Evolutionary conservation across 2,329 filamentous ascomycete species (phyloP).

Genomic region (Aquanectria penicillioides): DNA sequence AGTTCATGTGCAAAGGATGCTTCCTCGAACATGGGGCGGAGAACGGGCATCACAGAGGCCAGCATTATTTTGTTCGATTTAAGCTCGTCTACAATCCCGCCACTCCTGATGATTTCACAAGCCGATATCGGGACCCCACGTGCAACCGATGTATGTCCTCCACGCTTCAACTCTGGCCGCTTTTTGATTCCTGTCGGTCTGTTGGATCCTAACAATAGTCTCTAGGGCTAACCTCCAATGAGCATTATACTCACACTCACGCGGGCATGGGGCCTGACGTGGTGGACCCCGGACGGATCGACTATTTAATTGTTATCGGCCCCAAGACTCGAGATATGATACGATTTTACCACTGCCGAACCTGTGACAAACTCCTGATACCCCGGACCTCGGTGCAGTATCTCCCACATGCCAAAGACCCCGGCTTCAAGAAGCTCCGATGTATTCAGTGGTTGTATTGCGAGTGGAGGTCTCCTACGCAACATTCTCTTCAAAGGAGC

Average conservation of each 20-base stretch:
- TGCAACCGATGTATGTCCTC: not conserved
- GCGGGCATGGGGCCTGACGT: not conserved
- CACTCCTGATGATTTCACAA: not conserved
- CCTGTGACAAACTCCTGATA: not conserved
- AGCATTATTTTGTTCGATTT: not conserved
- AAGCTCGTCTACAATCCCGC: not conserved
- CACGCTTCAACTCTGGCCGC: too few species aligned
- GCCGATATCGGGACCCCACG: not conserved
- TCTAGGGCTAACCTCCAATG: not conserved
- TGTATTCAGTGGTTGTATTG: not conserved
- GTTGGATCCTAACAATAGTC: too few species aligned
- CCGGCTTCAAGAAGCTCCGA: not conserved
- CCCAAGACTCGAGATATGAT: not conserved
- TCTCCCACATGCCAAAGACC: not conserved
- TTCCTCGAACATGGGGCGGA: not conserved
- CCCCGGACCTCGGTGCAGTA: not conserved
- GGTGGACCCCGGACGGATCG: not conserved
- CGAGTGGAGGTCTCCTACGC: not conserved
- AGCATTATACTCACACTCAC: not conserved
- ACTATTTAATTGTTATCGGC: not conserved
- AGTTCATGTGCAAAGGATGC: not conserved
- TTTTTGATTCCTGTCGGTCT: too few species aligned
- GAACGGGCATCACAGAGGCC: not conserved
- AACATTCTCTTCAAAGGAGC: too few species aligned
- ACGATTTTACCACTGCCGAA: not conserved